A percentile compares a stretch with the other conserved stretches of the same genome.
These are phyloP conservation scores for Collariella sp. DNA, from an alignment of 495 filamentous ascomycete genomes.

Conservation along the genomic window DNA sequence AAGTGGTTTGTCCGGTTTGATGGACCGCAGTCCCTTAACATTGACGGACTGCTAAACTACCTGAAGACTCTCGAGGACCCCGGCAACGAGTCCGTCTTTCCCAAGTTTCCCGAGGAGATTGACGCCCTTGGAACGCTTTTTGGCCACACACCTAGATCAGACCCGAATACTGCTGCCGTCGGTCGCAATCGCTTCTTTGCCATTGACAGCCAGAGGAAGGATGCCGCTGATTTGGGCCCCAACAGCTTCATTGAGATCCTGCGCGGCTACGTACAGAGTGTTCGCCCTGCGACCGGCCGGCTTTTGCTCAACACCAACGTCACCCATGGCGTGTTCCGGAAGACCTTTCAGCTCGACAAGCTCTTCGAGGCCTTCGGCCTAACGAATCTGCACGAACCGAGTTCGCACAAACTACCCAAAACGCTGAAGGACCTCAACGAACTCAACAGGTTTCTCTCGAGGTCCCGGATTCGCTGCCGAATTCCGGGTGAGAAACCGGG, in stretches of 20 bases:
- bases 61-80: constrained; percentile 37
- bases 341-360: constrained; percentile 12
- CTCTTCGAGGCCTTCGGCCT: constrained; percentile 16
- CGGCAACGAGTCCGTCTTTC: constrained; percentile 32
- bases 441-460: constrained; percentile 39
- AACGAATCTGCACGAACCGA: neutral
- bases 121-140: constrained; percentile 46
- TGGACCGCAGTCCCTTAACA: constrained; percentile 29
- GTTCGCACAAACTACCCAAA: neutral
- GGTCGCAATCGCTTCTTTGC: constrained; percentile 40
- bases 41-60: constrained; percentile 46
- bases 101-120: constrained; percentile 31
- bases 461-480: constrained; percentile 33
- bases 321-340: constrained; percentile 40
- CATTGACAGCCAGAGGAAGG: constrained; percentile 15
- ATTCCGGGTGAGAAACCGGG: constrained; percentile 34
- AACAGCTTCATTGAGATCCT: constrained; percentile 41
- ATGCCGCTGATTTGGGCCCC: constrained; percentile 12
- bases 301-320: constrained; percentile 55
- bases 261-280: constrained; percentile 61
- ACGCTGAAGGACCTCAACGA: neutral
- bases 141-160: constrained; percentile 31
- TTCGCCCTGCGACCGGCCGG: constrained; percentile 55
- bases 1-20: constrained; percentile 38
- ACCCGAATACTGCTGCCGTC: constrained; percentile 24